These are phyloP conservation scores for Lipomyces anomalus DNA, from an alignment of 805 yeast species.

Conservation along the genomic window DNA sequence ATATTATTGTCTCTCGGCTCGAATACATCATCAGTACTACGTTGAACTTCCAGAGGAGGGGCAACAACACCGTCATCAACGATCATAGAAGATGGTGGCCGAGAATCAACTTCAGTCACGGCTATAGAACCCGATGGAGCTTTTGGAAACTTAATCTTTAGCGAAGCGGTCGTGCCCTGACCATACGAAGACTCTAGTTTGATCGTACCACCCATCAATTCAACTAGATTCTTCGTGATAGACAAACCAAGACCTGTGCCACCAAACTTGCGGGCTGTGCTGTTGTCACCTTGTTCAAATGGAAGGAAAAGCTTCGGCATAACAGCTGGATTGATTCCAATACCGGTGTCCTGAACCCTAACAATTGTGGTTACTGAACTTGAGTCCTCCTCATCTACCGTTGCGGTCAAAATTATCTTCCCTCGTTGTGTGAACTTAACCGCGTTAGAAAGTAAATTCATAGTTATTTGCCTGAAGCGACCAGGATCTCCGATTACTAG, in stretches of 20 bases:
- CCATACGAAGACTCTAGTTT: constrained; percentile 44
- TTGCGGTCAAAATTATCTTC: constrained; percentile 36
- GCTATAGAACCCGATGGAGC: constrained; percentile 28
- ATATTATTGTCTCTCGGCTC: too few species aligned
- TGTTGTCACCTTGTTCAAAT: constrained; percentile 53
- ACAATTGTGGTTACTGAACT: constrained; percentile 31
- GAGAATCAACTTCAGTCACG: constrained; percentile 17
- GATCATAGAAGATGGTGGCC: constrained; percentile 1
- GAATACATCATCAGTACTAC: not conserved
- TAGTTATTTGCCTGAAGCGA: constrained; percentile 46
- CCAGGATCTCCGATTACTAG: constrained; percentile 46
- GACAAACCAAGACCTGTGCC: constrained; percentile 51
- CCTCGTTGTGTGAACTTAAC: constrained; percentile 47
- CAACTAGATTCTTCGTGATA: constrained; percentile 44
- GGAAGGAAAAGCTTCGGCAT: constrained; percentile 46
- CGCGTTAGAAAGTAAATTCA: constrained; percentile 50
- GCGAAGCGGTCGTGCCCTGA: constrained; percentile 43
- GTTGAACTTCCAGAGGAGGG: not conserved
- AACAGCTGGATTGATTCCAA: constrained; percentile 46
- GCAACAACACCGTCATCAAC: not conserved
- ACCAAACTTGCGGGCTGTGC: constrained; percentile 47
- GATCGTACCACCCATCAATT: constrained; percentile 45
- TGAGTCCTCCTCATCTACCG: constrained; percentile 35
- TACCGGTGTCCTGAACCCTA: constrained; percentile 45
- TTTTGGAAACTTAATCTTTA: constrained; percentile 30